Percentiles rank a stretch among this genome's conserved stretches.
Conservation (phyloP, 108 stramenopile species). For the Thalassiosira profunda region DNA sequence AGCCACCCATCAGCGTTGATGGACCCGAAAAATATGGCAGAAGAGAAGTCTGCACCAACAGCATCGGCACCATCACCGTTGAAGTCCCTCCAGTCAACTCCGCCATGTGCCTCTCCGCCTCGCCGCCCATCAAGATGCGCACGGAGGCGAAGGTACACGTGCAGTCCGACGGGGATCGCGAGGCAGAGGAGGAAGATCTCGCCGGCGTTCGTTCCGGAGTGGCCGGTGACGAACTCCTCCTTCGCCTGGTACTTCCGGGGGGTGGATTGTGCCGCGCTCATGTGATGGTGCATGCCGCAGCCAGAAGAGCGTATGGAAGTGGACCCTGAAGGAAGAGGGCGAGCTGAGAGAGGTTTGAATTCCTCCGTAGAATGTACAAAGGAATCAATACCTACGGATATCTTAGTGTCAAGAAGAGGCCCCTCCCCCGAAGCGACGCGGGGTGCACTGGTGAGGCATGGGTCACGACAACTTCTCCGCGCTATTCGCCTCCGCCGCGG, state of each 20-base stretch:
- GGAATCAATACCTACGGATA: no score
- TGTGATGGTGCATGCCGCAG: no score
- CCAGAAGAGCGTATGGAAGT: no score
- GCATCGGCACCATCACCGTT: slow-evolving; percentile 46
- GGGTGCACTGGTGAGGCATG: no score
- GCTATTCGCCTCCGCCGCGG: no score
- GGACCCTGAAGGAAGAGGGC: no score
- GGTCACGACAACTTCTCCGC: no score
- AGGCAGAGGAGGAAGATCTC: slow-evolving; percentile 76
- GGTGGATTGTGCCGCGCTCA: no score
- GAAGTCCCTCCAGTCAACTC: slow-evolving; percentile 1
- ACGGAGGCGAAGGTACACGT: slow-evolving; percentile 30
- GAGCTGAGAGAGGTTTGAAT: no score
- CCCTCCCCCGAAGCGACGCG: no score
- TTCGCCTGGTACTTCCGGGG: slow-evolving; percentile 63
- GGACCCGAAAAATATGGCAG: slow-evolving; percentile 57
- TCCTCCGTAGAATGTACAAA: no score
- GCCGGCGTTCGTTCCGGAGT: slow-evolving; percentile 63
- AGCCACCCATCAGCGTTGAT: slow-evolving; percentile 43
- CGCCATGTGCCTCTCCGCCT: not conserved
- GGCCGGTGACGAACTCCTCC: slow-evolving; percentile 89
- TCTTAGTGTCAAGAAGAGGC: no score
- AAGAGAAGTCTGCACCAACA: slow-evolving; percentile 76
- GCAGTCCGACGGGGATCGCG: slow-evolving; percentile 64
- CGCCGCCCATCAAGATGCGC: not conserved